Evolutionary conservation across 345 rosid genomes (phyloP).

Genomic region (Rhizophora apiculata): DNA sequence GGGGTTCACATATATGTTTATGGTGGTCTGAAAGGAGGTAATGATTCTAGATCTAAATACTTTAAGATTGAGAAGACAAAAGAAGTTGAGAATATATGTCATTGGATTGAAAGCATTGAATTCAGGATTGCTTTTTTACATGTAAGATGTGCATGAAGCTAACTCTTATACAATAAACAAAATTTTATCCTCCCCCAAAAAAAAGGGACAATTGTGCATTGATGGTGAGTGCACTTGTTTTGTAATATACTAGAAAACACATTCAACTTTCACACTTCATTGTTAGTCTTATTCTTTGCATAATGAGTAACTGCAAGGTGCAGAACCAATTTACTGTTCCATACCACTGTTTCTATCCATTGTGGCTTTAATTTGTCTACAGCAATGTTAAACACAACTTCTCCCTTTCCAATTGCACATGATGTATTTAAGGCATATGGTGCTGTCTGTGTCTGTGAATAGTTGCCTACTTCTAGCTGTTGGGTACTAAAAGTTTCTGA

Average conservation of each 20-base stretch:
- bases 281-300: not conserved
- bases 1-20: constrained; percentile 80
- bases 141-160: not conserved
- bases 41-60: constrained; percentile 2
- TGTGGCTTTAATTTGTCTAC: not conserved
- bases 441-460: not conserved
- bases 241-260: too few relatives aligned
- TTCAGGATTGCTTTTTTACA: not conserved
- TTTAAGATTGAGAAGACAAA: not conserved
- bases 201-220: too few relatives aligned
- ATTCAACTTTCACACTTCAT: not conserved
- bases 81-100: not conserved
- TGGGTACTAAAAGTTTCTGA: not conserved
- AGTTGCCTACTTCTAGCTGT: not conserved
- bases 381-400: not conserved
- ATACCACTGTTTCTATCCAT: not conserved
- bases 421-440: not conserved
- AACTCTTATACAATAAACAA: not conserved
- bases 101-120: not conserved
- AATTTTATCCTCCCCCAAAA: too few relatives aligned
- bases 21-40: constrained; percentile 99
- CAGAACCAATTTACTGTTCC: not conserved
- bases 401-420: not conserved
- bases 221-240: too few relatives aligned
- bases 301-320: not conserved